Conservation (phyloP, 2,329 filamentous ascomycete species). For the Orbilia blumenaviensis region DNA sequence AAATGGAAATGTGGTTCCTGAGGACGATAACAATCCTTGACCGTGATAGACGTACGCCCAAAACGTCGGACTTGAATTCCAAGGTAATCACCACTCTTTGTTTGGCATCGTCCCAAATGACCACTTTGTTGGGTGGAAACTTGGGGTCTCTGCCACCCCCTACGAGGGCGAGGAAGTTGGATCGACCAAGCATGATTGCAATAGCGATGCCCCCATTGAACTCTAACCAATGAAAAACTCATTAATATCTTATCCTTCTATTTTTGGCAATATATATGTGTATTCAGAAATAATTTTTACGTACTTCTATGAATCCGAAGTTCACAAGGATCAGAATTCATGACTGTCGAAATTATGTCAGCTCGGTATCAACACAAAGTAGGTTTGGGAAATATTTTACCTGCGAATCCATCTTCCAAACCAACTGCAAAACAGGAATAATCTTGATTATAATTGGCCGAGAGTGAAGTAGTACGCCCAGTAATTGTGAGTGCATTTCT, state of each 20-base stretch:
- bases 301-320: slow-evolving; percentile 72
- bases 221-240: too few relatives aligned
- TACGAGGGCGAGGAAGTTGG: slow-evolving; percentile 87
- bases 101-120: slow-evolving; percentile 91
- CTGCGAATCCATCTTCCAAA: slow-evolving; percentile 83
- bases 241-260: too few relatives aligned
- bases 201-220: slow-evolving; percentile 84
- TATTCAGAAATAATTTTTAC: slow-evolving; percentile 19
- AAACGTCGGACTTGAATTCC: slow-evolving; percentile 80
- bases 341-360: slow-evolving; percentile 66
- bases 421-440: slow-evolving; percentile 86
- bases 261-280: too few relatives aligned
- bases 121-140: slow-evolving; percentile 85
- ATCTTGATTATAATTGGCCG: slow-evolving; percentile 84
- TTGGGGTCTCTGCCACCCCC: slow-evolving; percentile 87
- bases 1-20: slow-evolving; percentile 81
- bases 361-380: slow-evolving; percentile 38
- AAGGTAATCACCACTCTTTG: slow-evolving; percentile 78
- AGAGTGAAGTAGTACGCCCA: slow-evolving; percentile 77
- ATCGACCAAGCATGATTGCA: slow-evolving; percentile 84
- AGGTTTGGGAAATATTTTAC: slow-evolving; percentile 65
- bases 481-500: slow-evolving; percentile 83
- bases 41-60: slow-evolving; percentile 79
- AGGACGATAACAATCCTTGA: slow-evolving; percentile 82
- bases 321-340: slow-evolving; percentile 76